Evolutionary conservation across 192 early-diverging fungal species (phyloP).

Genomic region (Coemansia umbellata): DNA sequence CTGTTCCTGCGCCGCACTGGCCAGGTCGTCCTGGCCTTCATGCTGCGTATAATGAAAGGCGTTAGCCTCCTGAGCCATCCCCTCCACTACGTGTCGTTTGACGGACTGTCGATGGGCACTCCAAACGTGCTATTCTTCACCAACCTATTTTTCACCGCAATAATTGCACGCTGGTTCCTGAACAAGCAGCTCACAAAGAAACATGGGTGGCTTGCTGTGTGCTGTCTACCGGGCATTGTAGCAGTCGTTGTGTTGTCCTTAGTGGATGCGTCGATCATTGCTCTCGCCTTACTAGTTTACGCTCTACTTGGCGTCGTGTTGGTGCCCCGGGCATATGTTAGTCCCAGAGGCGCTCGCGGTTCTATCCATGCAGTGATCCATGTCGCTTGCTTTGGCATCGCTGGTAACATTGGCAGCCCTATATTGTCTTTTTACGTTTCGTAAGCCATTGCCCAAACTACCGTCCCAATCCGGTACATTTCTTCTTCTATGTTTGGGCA

Average conservation of each 20-base stretch:
- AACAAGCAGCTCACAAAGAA: not conserved
- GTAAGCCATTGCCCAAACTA: constrained; percentile 10
- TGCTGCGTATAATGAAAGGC: not conserved
- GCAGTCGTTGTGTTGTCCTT: constrained; percentile 3
- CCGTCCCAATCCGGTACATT: not conserved
- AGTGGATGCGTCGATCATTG: not conserved
- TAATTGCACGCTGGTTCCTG: constrained; percentile 15
- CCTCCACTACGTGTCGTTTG: constrained; percentile 17
- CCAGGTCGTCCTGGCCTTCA: constrained; percentile 2
- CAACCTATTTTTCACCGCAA: constrained; percentile 22
- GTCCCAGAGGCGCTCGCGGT: constrained; percentile 18
- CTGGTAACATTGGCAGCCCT: constrained; percentile 4
- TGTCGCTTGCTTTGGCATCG: constrained; percentile 24
- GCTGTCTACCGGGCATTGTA: constrained; percentile 7
- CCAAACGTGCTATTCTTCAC: constrained; percentile 31
- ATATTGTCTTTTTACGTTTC: not conserved
- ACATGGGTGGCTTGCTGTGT: not conserved
- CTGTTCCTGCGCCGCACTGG: constrained; percentile 22
- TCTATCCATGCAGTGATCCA: constrained; percentile 18
- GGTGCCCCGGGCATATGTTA: constrained; percentile 20
- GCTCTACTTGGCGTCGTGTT: constrained; percentile 13
- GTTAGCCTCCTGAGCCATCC: constrained; percentile 9
- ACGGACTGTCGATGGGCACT: constrained; percentile 14
- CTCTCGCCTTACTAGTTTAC: constrained; percentile 2
- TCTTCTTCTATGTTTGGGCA: too few species aligned